These are phyloP conservation scores for Eucalyptus victrix DNA, from an alignment of 345 rosid genomes.

Conservation along the genomic window DNA sequence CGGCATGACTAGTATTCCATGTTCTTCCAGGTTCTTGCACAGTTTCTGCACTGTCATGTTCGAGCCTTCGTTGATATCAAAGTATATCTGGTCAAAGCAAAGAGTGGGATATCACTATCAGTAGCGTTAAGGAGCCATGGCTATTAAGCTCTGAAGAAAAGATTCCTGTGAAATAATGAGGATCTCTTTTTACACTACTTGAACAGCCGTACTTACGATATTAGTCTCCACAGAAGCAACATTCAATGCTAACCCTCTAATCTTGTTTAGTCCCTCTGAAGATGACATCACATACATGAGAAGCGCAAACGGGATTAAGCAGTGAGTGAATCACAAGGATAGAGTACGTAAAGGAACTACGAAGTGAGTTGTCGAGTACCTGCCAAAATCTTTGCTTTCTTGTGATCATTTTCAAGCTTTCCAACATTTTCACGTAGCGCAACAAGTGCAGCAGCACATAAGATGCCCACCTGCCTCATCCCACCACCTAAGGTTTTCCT, in stretches of 20 bases:
- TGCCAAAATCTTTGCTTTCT: conserved; percentile 69
- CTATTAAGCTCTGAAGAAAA: neutral
- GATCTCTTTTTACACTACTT: neutral
- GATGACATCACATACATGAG: neutral
- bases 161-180: neutral
- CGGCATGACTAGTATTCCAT: conserved; percentile 52
- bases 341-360: neutral
- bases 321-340: neutral
- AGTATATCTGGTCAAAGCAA: conserved; percentile 32
- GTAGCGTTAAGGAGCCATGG: neutral
- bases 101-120: neutral
- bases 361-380: conserved; percentile 15
- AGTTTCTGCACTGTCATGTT: conserved; percentile 38
- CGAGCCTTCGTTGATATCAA: conserved; percentile 37
- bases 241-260: conserved; percentile 60
- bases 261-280: conserved; percentile 61
- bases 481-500: conserved; percentile 96
- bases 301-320: neutral
- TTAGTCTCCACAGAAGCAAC: conserved; percentile 74
- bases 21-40: conserved; percentile 54
- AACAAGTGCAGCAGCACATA: conserved; percentile 79
- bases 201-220: conserved; percentile 43
- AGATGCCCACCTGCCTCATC: conserved; percentile 82
- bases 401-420: conserved; percentile 76
- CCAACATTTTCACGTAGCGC: conserved; percentile 52